Evolutionary conservation across 495 filamentous ascomycete genomes (phyloP), one percentile per base, ranked within the genome.

Genomic region (Elasticomyces elasticus): DNA sequence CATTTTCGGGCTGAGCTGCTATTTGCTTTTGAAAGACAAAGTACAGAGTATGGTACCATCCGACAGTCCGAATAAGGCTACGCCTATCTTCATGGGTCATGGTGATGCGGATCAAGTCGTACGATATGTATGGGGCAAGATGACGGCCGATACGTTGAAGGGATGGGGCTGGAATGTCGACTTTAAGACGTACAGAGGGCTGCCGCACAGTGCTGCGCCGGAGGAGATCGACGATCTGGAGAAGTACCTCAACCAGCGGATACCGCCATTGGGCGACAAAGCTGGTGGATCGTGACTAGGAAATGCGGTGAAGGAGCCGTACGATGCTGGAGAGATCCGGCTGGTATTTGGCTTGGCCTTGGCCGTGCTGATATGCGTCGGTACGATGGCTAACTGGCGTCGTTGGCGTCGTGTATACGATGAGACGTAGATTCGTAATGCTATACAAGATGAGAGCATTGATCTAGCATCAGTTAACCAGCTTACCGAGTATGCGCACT

Each of bases 1-100:
- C 56, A 85, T 98, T 49, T 83, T 95, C 58, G 88, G 82, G 10
- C 74, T 98, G 42, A 91, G 86, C 10, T 83, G 79, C 55, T 98
- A 94, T 63, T 69, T 96, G 61, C 72, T 89, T 10, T 71, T 96
- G 44, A 80, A 80, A 60, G 72, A 78, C 48, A 90, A 87, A 61
- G 71, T 94, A 61, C 71, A 78, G 64, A 76, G 78, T 35, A 76
- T 84, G 47, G 69, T 84, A 24, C 76, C 86, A 0, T 72, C 75
- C 52, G 78, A 81, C 20, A 79, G 74, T 57, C 69, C 79, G 51
- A 95, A 94, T 67, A 80, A 84, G 68, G 71, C 83, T 3, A 95
- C 89, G 1, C 84, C 84, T 0, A 82, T 95, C 47, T 94, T 94
- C 69, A 80, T 95, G 77, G 89, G 79, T 9, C 91, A 98, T 59